These are phyloP conservation scores for Neurospora sp. DNA, from an alignment of 495 filamentous ascomycete species.

Conservation along the genomic window DNA sequence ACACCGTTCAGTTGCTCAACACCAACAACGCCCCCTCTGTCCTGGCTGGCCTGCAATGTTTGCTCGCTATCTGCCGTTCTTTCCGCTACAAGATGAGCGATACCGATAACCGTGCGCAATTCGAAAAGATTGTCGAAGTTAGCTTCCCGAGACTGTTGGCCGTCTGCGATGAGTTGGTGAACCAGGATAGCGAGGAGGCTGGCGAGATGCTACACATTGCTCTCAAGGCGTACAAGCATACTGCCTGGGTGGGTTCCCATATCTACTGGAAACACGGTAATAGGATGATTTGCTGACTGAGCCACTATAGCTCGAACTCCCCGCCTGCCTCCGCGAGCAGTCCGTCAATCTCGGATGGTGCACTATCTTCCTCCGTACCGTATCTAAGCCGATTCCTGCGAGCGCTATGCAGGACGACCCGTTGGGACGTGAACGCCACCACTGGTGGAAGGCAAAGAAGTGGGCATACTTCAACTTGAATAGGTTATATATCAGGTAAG, in stretches of 20 bases:
- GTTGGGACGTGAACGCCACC: constrained; percentile 80
- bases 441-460: constrained; percentile 99
- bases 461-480: constrained; percentile 98
- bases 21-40: constrained; percentile 76
- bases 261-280: background rate
- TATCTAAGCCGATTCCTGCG: constrained; percentile 74
- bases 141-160: constrained; percentile 83
- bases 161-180: constrained; percentile 79
- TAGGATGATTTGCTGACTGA: constrained; percentile 23
- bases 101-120: constrained; percentile 68
- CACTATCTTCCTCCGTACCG: constrained; percentile 79
- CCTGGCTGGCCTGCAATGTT: constrained; percentile 86
- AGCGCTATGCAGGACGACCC: constrained; percentile 71
- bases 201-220: constrained; percentile 93
- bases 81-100: constrained; percentile 78
- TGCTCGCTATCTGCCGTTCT: constrained; percentile 84
- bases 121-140: constrained; percentile 86
- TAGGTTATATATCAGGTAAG: constrained; percentile 82
- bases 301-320: constrained; percentile 66
- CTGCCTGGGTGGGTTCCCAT: constrained; percentile 70
- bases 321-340: constrained; percentile 62
- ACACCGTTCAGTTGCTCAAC: constrained; percentile 76
- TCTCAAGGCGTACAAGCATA: constrained; percentile 94
- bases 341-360: constrained; percentile 88
- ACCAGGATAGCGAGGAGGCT: constrained; percentile 83